These are phyloP conservation scores for Picochlorum sp. DNA, from an alignment of 139 green algal species.

Conservation along the genomic window DNA sequence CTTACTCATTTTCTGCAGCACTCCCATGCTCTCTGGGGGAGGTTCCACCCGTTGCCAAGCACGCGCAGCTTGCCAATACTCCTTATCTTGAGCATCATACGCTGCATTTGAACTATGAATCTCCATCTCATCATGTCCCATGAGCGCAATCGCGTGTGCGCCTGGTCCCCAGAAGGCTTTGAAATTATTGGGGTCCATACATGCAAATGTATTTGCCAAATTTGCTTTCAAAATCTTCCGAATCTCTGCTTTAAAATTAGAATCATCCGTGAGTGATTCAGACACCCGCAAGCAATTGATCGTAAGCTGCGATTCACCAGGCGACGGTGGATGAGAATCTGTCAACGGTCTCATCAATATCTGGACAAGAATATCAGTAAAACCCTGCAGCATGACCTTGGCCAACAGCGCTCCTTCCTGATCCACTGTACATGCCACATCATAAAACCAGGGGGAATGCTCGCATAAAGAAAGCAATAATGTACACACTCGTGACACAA, in stretches of 20 bases:
- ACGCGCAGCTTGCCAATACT: background rate
- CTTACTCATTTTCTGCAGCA: too few relatives aligned
- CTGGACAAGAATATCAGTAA: constrained; percentile 17
- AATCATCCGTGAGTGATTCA: constrained; percentile 35
- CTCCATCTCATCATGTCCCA: background rate
- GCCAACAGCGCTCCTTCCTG: constrained; percentile 8
- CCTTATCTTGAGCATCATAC: too few relatives aligned
- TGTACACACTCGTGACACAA: constrained; percentile 22
- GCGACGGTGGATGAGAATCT: background rate
- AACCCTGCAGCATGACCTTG: constrained; percentile 12
- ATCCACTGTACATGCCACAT: constrained; percentile 1
- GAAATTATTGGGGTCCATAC: background rate
- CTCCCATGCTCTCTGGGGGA: background rate
- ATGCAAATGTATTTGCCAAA: constrained; percentile 15
- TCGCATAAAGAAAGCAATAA: constrained; percentile 31
- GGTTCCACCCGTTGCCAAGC: background rate
- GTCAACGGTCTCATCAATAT: constrained; percentile 25
- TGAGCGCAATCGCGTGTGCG: background rate
- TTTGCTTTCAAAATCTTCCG: constrained; percentile 12
- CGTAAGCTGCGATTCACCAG: constrained; percentile 27
- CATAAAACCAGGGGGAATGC: constrained; percentile 14
- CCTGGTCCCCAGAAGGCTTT: constrained; percentile 14
- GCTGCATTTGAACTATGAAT: constrained; percentile 6
- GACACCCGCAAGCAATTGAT: constrained; percentile 30
- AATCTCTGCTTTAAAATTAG: constrained; percentile 24